Conservation (phyloP, 495 filamentous ascomycete species). For the Lasiosphaeria miniovina region DNA sequence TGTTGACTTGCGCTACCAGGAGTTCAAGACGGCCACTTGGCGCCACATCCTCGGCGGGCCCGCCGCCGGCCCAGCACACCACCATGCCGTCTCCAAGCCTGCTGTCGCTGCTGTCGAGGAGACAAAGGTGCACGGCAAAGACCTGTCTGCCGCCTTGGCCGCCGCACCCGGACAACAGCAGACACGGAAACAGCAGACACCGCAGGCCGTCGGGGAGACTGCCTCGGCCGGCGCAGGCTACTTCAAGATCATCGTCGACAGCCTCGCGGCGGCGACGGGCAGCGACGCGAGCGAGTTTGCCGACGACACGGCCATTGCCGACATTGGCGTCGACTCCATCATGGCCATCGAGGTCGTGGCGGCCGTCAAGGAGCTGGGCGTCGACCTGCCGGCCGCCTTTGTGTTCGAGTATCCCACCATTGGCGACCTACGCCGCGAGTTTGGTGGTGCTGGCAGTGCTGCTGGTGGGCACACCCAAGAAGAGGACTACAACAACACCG, state of each 20-base stretch:
- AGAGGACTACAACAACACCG: slow-evolving; percentile 17
- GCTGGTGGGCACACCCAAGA: slow-evolving; percentile 6
- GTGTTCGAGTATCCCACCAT: slow-evolving; percentile 49
- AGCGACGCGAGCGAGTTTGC: slow-evolving; percentile 53
- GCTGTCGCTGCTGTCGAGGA: background rate
- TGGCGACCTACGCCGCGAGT: slow-evolving; percentile 48
- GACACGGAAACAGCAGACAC: background rate
- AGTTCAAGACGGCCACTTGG: slow-evolving; percentile 12
- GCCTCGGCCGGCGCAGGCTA: background rate
- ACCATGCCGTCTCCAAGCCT: background rate
- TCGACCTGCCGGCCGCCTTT: slow-evolving; percentile 46
- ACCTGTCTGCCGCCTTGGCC: background rate
- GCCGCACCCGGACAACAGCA: background rate
- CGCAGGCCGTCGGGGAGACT: too few species aligned
- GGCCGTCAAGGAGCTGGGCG: slow-evolving; percentile 48
- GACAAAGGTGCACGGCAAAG: background rate
- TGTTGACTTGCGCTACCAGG: slow-evolving; percentile 55
- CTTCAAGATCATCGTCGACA: slow-evolving; percentile 44
- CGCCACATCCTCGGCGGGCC: background rate
- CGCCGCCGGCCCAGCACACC: background rate
- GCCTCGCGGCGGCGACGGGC: slow-evolving; percentile 60
- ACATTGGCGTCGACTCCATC: slow-evolving; percentile 55
- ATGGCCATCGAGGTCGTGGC: slow-evolving; percentile 48
- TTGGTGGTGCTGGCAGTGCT: too few species aligned
- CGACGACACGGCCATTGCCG: slow-evolving; percentile 43